Conservation (phyloP, 495 filamentous ascomycete genomes). For the Hypoxylon intermedium region DNA sequence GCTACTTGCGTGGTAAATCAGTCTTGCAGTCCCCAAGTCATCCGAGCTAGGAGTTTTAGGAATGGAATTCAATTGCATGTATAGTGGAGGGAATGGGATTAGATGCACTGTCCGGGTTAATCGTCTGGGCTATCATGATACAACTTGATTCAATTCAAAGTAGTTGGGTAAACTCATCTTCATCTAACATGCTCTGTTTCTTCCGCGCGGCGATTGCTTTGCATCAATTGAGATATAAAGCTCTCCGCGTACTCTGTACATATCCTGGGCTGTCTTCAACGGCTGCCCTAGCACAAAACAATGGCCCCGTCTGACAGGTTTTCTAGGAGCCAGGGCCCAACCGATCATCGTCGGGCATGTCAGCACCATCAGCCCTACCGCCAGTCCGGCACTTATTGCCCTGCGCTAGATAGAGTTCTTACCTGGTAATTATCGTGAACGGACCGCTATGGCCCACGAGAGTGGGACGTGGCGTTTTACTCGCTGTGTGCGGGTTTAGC, state of each 20-base stretch:
- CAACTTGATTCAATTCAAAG: slow-evolving; percentile 6
- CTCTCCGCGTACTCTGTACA: too few relatives aligned
- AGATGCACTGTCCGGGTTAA: slow-evolving; percentile 2
- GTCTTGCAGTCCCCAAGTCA: background rate
- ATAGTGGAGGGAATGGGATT: slow-evolving; percentile 6
- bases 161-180: background rate
- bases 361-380: slow-evolving; percentile 29
- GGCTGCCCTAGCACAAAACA: background rate
- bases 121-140: background rate
- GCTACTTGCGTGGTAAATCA: too few relatives aligned
- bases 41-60: background rate
- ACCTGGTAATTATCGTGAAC: background rate
- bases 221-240: too few relatives aligned
- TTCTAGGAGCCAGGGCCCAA: slow-evolving; percentile 5
- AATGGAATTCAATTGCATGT: background rate
- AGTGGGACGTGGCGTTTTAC: slow-evolving; percentile 15
- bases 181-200: background rate
- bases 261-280: background rate
- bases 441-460: slow-evolving; percentile 4
- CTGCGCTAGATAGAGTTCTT: slow-evolving; percentile 17
- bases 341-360: slow-evolving; percentile 17
- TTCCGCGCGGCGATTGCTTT: too few relatives aligned
- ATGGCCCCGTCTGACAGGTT: slow-evolving; percentile 2
- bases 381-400: slow-evolving; percentile 1
- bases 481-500: too few relatives aligned